Conservation (phyloP, 208 protist genomes). For the Spongospora subterranea region DNA sequence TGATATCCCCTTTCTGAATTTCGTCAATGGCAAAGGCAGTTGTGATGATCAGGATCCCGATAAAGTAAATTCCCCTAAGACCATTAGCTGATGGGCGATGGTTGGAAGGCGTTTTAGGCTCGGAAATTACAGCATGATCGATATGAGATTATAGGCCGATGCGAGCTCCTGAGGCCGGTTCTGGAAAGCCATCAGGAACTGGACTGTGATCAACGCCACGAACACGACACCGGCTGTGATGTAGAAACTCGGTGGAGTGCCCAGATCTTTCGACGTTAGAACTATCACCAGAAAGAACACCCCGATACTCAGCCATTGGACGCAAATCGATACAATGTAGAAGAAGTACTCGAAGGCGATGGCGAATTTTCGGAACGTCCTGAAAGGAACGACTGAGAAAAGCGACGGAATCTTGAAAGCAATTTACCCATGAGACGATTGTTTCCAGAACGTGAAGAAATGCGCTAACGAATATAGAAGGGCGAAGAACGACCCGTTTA, state of each 20-base stretch:
- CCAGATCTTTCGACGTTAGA: slow-evolving; percentile 20
- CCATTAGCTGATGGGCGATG: neutral
- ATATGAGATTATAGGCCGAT: neutral
- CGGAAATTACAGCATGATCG: neutral
- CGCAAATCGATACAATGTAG: neutral
- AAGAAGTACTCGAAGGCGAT: slow-evolving; percentile 46
- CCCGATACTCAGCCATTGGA: slow-evolving; percentile 39
- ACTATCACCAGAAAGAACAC: slow-evolving; percentile 44
- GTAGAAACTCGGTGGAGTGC: neutral
- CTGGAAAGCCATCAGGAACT: slow-evolving; percentile 51
- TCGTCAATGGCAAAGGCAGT: neutral
- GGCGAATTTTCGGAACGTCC: slow-evolving; percentile 22
- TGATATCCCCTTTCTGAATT: neutral
- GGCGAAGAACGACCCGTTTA: slow-evolving; percentile 60
- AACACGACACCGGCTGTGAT: neutral
- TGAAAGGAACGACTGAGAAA: neutral
- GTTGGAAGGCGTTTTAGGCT: neutral
- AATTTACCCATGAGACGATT: slow-evolving; percentile 33
- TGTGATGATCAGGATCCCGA: slow-evolving; percentile 50
- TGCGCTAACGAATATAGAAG: slow-evolving; percentile 44
- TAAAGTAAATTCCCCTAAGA: neutral
- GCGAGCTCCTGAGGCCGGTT: neutral
- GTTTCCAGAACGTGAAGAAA: slow-evolving; percentile 40
- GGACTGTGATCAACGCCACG: slow-evolving; percentile 1
- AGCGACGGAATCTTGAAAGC: neutral